phyloP scores from a whole-genome alignment of 1,284 basidiomycete species.

The Fomes fomentarius region DNA sequence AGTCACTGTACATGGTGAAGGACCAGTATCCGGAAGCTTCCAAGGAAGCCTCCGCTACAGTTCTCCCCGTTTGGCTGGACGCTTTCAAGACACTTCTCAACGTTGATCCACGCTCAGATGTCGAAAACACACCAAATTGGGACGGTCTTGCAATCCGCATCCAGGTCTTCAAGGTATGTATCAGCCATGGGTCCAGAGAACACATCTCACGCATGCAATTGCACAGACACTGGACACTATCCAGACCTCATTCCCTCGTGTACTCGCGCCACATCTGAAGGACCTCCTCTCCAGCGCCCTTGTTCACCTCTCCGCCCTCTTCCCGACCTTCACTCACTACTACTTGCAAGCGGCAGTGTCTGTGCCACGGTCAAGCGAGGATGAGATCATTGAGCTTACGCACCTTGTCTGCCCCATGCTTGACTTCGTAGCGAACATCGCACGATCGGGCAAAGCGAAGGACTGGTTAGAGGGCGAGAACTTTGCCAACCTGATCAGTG shows the following conservation, averaged over 20 bases:
- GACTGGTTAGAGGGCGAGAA: constrained; percentile 62
- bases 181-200: background rate
- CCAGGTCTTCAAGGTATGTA: constrained; percentile 78
- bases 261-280: constrained; percentile 61
- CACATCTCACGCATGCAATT: background rate
- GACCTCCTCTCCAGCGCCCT: constrained; percentile 67
- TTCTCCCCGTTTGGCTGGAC: constrained; percentile 89
- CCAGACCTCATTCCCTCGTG: constrained; percentile 75
- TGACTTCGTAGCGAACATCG: constrained; percentile 75
- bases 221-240: constrained; percentile 73
- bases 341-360: constrained; percentile 65
- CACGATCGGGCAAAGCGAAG: constrained; percentile 63
- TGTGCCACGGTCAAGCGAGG: constrained; percentile 70
- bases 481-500: constrained; percentile 57
- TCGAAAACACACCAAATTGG: constrained; percentile 65
- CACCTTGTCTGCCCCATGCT: constrained; percentile 80
- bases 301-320: constrained; percentile 66
- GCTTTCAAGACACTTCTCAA: constrained; percentile 82
- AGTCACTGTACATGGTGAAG: constrained; percentile 92
- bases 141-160: constrained; percentile 77
- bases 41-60: constrained; percentile 78
- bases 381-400: constrained; percentile 76
- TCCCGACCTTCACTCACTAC: constrained; percentile 67
- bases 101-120: constrained; percentile 64
- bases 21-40: constrained; percentile 88